phyloP scores from a whole-genome alignment of 108 stramenopile species.

The Epithemia pelagica region DNA sequence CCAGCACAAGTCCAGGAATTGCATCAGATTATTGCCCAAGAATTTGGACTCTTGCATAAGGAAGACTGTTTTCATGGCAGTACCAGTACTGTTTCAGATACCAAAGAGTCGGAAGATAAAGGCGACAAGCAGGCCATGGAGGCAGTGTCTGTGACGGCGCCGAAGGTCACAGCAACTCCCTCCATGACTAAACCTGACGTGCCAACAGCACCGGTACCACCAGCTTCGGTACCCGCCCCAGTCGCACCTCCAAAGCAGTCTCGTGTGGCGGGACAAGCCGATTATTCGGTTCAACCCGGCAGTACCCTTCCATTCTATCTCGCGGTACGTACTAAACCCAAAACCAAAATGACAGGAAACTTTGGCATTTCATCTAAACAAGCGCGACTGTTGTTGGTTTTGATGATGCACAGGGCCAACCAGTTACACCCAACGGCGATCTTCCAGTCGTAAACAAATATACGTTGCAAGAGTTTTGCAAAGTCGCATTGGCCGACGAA shows the following conservation, averaged over 20 bases:
- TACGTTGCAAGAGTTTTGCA: conserved; percentile 20
- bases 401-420: conserved; percentile 1
- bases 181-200: not conserved
- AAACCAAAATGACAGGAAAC: too few species aligned
- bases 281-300: conserved; percentile 7
- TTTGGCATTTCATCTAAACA: too few species aligned
- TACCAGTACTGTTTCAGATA: not conserved
- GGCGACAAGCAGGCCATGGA: too few species aligned
- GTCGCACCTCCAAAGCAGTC: not conserved
- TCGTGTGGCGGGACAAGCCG: not conserved
- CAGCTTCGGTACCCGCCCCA: not conserved
- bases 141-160: not conserved
- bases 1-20: not conserved
- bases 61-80: not conserved
- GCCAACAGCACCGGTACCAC: too few species aligned
- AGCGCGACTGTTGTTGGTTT: too few species aligned
- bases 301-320: conserved; percentile 17
- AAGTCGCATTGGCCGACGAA: conserved; percentile 14
- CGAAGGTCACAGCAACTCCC: not conserved
- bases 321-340: not conserved
- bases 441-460: conserved; percentile 17
- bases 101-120: too few species aligned
- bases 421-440: conserved; percentile 14
- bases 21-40: not conserved
- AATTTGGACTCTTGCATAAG: not conserved